Conservation (phyloP, 2,329 filamentous ascomycete species). For the Alternaria triticina region DNA sequence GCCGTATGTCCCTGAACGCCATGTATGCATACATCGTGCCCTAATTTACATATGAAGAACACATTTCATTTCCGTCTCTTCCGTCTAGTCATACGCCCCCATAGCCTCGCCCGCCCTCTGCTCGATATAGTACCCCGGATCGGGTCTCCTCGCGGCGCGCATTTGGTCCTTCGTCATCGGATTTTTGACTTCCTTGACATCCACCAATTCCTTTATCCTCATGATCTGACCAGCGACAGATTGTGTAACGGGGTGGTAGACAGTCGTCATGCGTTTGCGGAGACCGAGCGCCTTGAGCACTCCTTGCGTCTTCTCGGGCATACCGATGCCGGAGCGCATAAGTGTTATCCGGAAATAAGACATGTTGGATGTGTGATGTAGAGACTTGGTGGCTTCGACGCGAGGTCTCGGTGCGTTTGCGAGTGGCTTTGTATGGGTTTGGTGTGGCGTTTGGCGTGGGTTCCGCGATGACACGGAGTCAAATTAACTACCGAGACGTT, state of each 20-base stretch:
- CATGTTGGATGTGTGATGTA: constrained; percentile 56
- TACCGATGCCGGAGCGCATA: constrained; percentile 85
- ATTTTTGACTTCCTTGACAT: constrained; percentile 76
- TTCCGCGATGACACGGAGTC: background rate
- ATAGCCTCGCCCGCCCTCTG: constrained; percentile 45
- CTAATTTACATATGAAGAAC: background rate
- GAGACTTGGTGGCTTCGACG: background rate
- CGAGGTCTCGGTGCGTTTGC: background rate
- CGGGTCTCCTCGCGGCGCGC: constrained; percentile 73
- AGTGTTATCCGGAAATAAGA: constrained; percentile 90
- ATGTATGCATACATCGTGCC: background rate
- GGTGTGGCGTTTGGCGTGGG: background rate
- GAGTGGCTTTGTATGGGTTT: background rate
- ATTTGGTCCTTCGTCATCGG: constrained; percentile 71
- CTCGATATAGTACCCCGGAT: constrained; percentile 82
- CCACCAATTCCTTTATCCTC: constrained; percentile 90
- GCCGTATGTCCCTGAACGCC: background rate
- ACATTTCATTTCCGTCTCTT: background rate
- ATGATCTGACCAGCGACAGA: constrained; percentile 90
- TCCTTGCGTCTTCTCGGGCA: constrained; percentile 76
- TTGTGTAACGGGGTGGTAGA: constrained; percentile 84
- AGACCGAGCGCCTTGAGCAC: constrained; percentile 86
- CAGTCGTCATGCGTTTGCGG: constrained; percentile 81
- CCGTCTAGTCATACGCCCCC: constrained; percentile 17
- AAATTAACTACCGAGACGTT: background rate